A percentile compares a stretch with the other conserved stretches of the same genome.
phyloP scores from a whole-genome alignment of 2,329 filamentous ascomycete genomes.

The Cadophora gregata region DNA sequence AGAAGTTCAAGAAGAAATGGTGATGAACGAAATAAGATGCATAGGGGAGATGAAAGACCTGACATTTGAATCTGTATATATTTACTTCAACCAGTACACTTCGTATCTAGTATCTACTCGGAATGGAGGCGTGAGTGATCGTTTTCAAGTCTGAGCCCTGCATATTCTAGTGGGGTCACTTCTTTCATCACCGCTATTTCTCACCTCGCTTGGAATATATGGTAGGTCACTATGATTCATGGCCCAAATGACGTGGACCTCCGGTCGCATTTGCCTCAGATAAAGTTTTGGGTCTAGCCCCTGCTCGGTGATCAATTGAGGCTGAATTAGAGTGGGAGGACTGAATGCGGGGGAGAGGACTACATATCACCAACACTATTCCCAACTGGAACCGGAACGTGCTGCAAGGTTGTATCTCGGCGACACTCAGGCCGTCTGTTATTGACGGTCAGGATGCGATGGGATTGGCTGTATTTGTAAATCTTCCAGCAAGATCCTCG shows the following conservation, averaged over 20 bases:
- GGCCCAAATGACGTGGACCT: background rate
- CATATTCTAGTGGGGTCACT: background rate
- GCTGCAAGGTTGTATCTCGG: background rate
- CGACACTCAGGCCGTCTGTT: background rate
- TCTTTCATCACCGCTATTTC: background rate
- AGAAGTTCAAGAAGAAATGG: background rate
- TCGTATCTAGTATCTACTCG: background rate
- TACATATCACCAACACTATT: background rate
- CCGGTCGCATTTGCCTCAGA: background rate
- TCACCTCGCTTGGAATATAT: background rate
- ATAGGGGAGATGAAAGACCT: background rate
- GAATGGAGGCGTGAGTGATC: background rate
- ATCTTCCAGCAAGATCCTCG: background rate
- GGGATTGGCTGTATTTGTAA: background rate
- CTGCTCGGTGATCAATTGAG: slow-evolving; percentile 9
- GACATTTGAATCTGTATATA: background rate
- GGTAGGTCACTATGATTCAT: background rate
- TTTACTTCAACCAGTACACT: background rate
- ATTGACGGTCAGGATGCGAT: background rate
- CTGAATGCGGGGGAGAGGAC: background rate
- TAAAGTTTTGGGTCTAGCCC: background rate
- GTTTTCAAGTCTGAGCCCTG: background rate
- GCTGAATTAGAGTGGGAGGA: background rate
- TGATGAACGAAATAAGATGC: background rate
- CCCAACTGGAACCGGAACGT: background rate